Evolutionary conservation across 352 stramenopile genomes (phyloP), one percentile per base, ranked within the genome.

Genomic region (Pseudoperonospora humuli): DNA sequence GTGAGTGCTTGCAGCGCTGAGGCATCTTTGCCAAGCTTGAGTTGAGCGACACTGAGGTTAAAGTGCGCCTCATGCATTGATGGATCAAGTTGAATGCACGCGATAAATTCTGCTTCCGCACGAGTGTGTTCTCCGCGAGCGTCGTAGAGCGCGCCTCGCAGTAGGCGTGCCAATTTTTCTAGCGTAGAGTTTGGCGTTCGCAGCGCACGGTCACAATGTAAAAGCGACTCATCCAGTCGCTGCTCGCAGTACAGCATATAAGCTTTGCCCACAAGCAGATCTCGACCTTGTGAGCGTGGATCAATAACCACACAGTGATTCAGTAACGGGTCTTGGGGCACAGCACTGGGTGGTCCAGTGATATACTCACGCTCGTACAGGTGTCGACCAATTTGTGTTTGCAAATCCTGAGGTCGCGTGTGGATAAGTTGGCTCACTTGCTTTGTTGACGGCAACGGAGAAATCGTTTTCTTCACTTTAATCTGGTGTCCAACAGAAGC

Each of bases 381-480:
- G 39, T 81, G 71, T 27, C 57, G 57, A 42, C 70, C 66, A 37
- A 84, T 86, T 58, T 63, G 63, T 6, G 48, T 57, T 42, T 88
- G 76, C 13, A 88, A 61, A n/a, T 80, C 67, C 27, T 88, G 76
- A 0, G 76, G 69, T 31, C 70, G 69, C 5, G 64, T 65, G 60
- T 84, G 83, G 17, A 87, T 84, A 18, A n/a, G n/a, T n/a, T n/a
- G 59, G 24, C 64, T 81, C 39, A 85, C 75, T 45, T 84, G 58
- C 28, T 83, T 53, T 36, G 64, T 54, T 3, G 75, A 80, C 3
- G 75, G 75, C 10, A 87, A 21, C 0, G 70, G 64, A 40, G n/a
- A n/a, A n/a, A n/a, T n/a, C n/a, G n/a, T n/a, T n/a, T n/a, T n/a
- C n/a, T n/a, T n/a, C n/a, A n/a, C n/a, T n/a, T n/a, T n/a, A n/a